Conservation (phyloP, 2,329 filamentous ascomycete genomes). For the Sporothrix protearum region DNA sequence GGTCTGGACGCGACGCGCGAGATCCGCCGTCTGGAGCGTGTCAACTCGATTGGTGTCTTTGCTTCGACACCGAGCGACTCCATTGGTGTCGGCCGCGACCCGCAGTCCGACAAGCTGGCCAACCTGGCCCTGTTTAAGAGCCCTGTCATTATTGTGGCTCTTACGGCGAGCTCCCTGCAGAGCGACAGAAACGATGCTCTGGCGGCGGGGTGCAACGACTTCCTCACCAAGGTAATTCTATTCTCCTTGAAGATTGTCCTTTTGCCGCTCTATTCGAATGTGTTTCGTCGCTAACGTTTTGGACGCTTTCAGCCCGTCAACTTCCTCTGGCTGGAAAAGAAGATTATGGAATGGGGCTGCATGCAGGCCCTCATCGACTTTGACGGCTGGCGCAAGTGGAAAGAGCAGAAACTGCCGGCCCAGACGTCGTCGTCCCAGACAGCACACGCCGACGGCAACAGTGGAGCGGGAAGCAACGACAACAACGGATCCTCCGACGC, state of each 20-base stretch:
- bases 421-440: background rate
- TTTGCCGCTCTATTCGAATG: background rate
- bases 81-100: conserved; percentile 46
- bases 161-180: conserved; percentile 91
- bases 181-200: conserved; percentile 93
- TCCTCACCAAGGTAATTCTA: conserved; percentile 80
- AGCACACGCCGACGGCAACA: background rate
- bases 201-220: conserved; percentile 95
- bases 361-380: conserved; percentile 99
- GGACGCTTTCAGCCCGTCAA: conserved; percentile 99
- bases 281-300: conserved; percentile 2
- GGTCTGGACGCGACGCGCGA: conserved; percentile 92
- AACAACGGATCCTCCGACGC: background rate
- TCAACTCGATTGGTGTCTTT: conserved; percentile 92
- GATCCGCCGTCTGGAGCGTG: conserved; percentile 80
- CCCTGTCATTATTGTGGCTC: conserved; percentile 93
- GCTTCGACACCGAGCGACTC: conserved; percentile 58
- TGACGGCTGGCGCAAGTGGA: conserved; percentile 97
- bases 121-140: conserved; percentile 80
- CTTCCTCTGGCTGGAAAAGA: conserved; percentile 94
- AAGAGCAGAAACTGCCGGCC: conserved; percentile 58
- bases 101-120: conserved; percentile 65
- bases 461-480: background rate
- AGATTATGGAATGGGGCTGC: conserved; percentile 99
- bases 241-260: too few species aligned